These are phyloP conservation scores for Mycena haematopus DNA, from an alignment of 768 basidiomycete genomes.

Conservation along the genomic window DNA sequence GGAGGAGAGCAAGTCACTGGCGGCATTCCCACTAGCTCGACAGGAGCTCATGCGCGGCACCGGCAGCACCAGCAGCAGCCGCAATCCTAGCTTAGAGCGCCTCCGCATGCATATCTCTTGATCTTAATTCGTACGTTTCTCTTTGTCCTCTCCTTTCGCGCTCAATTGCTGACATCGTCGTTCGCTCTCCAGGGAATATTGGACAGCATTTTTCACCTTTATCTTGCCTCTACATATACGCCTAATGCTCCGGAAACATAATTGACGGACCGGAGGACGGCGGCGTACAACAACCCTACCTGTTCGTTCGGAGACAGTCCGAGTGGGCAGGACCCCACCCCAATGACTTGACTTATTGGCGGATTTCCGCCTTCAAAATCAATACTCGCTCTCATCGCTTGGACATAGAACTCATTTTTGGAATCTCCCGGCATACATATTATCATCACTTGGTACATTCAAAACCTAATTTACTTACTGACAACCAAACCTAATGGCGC, in stretches of 20 bases:
- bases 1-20: conserved; percentile 66
- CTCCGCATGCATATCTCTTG: conserved; percentile 21
- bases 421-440: conserved; percentile 17
- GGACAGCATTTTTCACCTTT: conserved; percentile 16
- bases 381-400: conserved; percentile 2
- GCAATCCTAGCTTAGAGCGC: conserved; percentile 38
- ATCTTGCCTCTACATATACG: conserved; percentile 17
- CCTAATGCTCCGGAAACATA: conserved; percentile 21
- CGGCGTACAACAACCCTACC: neutral
- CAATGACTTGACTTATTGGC: neutral
- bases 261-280: conserved; percentile 28
- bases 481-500: conserved; percentile 16
- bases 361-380: conserved; percentile 7
- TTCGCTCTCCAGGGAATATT: conserved; percentile 21
- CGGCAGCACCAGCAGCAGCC: conserved; percentile 47
- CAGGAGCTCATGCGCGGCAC: conserved; percentile 43
- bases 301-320: conserved; percentile 7
- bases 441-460: neutral
- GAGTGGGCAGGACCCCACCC: conserved; percentile 16
- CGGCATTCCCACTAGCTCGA: conserved; percentile 50
- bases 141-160: too few relatives aligned
- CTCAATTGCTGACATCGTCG: neutral
- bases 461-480: conserved; percentile 22
- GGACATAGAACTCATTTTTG: conserved; percentile 11
- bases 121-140: conserved; percentile 23